A percentile compares a stretch with the other conserved stretches of the same genome.
Conservation (phyloP, 2,329 filamentous ascomycete genomes). For the Curvularia spicifera region DNA sequence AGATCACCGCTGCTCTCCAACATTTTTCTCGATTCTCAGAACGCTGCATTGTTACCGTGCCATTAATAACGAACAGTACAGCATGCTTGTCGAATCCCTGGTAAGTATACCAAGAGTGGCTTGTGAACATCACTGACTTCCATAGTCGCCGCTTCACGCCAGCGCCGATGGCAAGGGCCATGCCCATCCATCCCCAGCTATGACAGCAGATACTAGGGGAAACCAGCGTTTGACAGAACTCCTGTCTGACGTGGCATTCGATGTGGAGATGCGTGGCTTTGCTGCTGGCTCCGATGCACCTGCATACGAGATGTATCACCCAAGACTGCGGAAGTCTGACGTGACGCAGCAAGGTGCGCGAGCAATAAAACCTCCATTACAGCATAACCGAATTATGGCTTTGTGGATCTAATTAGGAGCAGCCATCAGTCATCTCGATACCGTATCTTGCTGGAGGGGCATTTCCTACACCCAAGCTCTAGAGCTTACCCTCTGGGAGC, state of each 20-base stretch:
- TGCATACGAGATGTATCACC: constrained; percentile 28
- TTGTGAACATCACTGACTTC: neutral
- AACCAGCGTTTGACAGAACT: constrained; percentile 12
- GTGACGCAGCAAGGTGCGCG: constrained; percentile 18
- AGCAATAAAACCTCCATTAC: neutral
- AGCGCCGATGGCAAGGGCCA: constrained; percentile 9
- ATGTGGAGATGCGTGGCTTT: constrained; percentile 28
- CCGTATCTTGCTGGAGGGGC: constrained; percentile 47
- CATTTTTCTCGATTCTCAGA: neutral
- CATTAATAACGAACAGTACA: constrained; percentile 4
- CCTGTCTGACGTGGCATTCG: constrained; percentile 17
- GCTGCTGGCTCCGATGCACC: constrained; percentile 14
- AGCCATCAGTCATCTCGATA: constrained; percentile 41
- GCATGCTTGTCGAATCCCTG: constrained; percentile 6
- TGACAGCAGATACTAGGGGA: neutral
- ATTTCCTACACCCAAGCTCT: constrained; percentile 34
- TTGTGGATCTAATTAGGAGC: constrained; percentile 6
- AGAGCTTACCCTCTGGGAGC: constrained; percentile 45
- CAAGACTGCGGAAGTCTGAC: constrained; percentile 33
- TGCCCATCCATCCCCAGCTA: constrained; percentile 25
- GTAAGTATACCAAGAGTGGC: constrained; percentile 1
- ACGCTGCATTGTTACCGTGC: constrained; percentile 14
- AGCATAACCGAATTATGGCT: neutral
- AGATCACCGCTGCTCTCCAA: neutral
- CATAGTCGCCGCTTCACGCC: constrained; percentile 12